Evolutionary conservation across 441 rosid genomes (phyloP).

Genomic region (Pelargonium myrrhifolium): DNA sequence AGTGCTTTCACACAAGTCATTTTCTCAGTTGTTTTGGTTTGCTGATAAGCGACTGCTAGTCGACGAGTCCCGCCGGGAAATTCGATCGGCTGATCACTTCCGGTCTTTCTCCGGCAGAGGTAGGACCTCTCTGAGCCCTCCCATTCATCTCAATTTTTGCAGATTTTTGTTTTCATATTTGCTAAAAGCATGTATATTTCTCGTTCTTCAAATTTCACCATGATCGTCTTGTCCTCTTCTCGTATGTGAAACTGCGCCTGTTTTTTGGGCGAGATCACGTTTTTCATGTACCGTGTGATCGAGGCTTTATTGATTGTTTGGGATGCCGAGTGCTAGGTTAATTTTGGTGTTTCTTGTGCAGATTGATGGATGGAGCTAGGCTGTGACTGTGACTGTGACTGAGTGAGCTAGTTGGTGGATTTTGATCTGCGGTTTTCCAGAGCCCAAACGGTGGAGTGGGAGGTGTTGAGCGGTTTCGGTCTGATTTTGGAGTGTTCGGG

Average conservation of each 20-base stretch:
- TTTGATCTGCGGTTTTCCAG: too few species aligned
- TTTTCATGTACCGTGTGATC: slow-evolving; percentile 14
- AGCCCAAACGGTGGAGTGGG: background rate
- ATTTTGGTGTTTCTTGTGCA: slow-evolving; percentile 10
- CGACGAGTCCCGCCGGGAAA: slow-evolving; percentile 18
- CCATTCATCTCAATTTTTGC: slow-evolving; percentile 10
- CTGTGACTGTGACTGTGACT: background rate
- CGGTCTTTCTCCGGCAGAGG: slow-evolving; percentile 21
- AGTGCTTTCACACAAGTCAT: background rate
- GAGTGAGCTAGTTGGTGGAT: slow-evolving; percentile 7
- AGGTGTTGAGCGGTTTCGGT: too few species aligned
- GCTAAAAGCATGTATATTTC: background rate
- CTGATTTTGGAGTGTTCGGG: background rate
- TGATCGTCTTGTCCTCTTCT: background rate
- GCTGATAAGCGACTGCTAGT: background rate
- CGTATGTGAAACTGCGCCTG: background rate
- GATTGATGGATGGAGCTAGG: slow-evolving; percentile 5
- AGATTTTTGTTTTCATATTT: background rate
- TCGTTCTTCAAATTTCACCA: background rate
- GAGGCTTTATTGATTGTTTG: slow-evolving; percentile 13
- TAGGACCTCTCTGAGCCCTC: slow-evolving; percentile 7
- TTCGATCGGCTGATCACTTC: slow-evolving; percentile 18
- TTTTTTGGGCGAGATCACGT: background rate
- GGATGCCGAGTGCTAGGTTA: background rate
- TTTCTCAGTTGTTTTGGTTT: background rate